Conservation (phyloP, 495 filamentous ascomycete species). For the Penicillium alfredii region DNA sequence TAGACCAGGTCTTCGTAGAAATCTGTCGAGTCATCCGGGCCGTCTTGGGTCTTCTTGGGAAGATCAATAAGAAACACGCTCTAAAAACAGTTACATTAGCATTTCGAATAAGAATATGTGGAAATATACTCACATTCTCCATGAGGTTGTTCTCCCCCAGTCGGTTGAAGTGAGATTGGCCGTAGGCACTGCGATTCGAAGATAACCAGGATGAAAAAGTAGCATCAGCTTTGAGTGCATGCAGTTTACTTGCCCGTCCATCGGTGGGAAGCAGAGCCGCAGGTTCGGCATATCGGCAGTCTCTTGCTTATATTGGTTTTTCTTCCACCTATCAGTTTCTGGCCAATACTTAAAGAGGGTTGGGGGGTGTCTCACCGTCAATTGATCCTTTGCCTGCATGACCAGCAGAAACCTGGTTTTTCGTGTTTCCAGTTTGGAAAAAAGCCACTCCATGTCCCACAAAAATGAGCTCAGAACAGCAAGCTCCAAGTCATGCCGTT, state of each 20-base stretch:
- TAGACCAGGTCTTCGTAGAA: conserved; percentile 67
- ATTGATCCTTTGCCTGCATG: conserved; percentile 60
- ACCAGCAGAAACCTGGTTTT: conserved; percentile 58
- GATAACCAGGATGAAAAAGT: conserved; percentile 60
- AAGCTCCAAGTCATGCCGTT: conserved; percentile 59
- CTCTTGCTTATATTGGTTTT: conserved; percentile 38
- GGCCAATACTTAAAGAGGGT: not conserved
- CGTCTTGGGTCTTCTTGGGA: conserved; percentile 45
- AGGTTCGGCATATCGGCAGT: conserved; percentile 49
- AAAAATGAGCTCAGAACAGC: conserved; percentile 84
- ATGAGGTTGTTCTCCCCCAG: conserved; percentile 78
- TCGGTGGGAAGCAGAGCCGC: conserved; percentile 72
- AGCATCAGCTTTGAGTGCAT: conserved; percentile 93
- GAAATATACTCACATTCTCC: conserved; percentile 57
- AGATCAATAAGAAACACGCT: conserved; percentile 82
- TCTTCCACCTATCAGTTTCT: conserved; percentile 14
- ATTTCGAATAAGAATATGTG: not conserved
- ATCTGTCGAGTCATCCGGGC: conserved; percentile 42
- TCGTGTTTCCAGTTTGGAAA: conserved; percentile 49
- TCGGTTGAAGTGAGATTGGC: conserved; percentile 77
- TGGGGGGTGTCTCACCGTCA: conserved; percentile 35
- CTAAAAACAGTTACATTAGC: conserved; percentile 23
- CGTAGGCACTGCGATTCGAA: conserved; percentile 72
- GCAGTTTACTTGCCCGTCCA: conserved; percentile 55
- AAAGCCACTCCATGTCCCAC: conserved; percentile 74